Evolutionary conservation across 441 rosid genomes (phyloP).

Genomic region (Bocquillonia castaneifolia): DNA sequence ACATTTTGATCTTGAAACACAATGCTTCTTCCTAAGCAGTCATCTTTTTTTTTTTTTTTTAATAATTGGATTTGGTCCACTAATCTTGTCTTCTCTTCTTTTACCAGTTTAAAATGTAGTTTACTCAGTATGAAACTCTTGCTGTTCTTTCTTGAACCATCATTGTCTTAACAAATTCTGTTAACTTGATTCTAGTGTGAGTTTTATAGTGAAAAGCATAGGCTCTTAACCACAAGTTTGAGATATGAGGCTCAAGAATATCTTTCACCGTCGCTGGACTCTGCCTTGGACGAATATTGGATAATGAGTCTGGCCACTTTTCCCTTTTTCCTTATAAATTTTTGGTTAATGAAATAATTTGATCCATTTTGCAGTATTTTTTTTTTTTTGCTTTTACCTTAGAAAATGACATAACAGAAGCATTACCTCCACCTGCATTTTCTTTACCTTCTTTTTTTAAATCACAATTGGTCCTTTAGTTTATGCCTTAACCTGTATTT

Average conservation of each 20-base stretch:
- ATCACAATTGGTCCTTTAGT: slow-evolving; percentile 12
- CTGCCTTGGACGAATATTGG: background rate
- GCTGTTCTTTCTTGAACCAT: background rate
- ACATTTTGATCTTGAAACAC: background rate
- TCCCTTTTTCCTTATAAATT: background rate
- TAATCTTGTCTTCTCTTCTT: background rate
- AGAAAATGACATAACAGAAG: background rate
- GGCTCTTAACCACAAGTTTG: background rate
- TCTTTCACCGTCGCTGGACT: background rate
- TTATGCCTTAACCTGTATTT: slow-evolving; percentile 10
- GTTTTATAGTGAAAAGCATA: background rate
- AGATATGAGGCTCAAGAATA: background rate
- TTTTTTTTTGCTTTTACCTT: slow-evolving; percentile 1
- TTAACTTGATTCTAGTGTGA: background rate
- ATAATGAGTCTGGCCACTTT: no score
- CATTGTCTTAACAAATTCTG: background rate
- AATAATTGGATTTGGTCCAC: background rate
- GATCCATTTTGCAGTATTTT: background rate
- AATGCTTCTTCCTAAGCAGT: background rate
- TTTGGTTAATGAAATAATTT: background rate
- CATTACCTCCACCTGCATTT: background rate
- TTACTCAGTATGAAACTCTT: no score
- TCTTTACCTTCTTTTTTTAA: slow-evolving; percentile 2
- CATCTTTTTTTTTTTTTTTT: background rate
- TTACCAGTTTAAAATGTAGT: background rate